Percentiles rank a stretch among this genome's conserved stretches.
Evolutionary conservation across 257 asterid species (phyloP).

Genomic region (Nicotiana paniculata): DNA sequence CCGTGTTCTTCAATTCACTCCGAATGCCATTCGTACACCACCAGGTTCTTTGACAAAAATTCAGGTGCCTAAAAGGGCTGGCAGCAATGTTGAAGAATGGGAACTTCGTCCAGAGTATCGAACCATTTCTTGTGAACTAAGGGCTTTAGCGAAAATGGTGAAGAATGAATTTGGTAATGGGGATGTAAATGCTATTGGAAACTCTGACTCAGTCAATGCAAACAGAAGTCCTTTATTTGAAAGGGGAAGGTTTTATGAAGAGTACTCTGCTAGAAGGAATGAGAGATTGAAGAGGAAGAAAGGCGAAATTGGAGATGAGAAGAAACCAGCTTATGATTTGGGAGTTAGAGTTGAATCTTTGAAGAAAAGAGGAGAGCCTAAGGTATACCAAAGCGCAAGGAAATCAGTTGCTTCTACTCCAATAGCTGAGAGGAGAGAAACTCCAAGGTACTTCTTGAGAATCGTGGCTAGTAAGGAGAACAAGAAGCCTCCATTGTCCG

Average conservation of each 20-base stretch:
- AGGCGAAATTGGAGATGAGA: constrained; percentile 44
- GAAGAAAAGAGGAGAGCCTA: constrained; percentile 54
- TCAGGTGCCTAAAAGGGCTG: constrained; percentile 33
- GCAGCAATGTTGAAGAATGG: constrained; percentile 24
- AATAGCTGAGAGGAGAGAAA: constrained; percentile 37
- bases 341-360: constrained; percentile 77
- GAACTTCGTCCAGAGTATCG: constrained; percentile 62
- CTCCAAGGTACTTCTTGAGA: constrained; percentile 71
- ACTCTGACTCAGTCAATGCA: constrained; percentile 2
- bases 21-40: no score
- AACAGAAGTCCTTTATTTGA: constrained; percentile 55
- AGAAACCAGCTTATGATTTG: constrained; percentile 51
- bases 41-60: constrained; percentile 57
- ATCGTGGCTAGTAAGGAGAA: constrained; percentile 55
- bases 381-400: constrained; percentile 37
- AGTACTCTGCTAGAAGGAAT: constrained; percentile 73
- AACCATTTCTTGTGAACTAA: constrained; percentile 64
- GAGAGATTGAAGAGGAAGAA: constrained; percentile 87
- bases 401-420: constrained; percentile 49
- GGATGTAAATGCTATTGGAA: constrained; percentile 5
- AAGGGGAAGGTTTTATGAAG: constrained; percentile 83
- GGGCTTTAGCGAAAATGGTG: constrained; percentile 67
- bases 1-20: no score
- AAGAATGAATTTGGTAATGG: constrained; percentile 43
- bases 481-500: constrained; percentile 57